Percentiles rank a stretch among this genome's conserved stretches.
Evolutionary conservation across 2,329 filamentous ascomycete species (phyloP).

Genomic region (Fusarium camptoceras): DNA sequence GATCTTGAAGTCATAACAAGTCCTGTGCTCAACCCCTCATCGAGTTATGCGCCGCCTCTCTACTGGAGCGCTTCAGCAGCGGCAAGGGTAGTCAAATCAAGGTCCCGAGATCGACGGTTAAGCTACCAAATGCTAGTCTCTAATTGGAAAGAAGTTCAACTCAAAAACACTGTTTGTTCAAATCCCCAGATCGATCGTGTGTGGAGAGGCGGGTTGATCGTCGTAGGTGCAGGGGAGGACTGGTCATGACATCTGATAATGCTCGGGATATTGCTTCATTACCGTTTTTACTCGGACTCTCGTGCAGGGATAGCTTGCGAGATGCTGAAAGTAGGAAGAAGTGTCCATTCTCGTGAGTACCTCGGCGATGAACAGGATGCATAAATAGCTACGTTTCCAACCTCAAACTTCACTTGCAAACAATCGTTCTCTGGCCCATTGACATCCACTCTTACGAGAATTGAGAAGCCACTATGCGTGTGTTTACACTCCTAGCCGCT

Average conservation of each 20-base stretch:
- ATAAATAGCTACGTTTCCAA: not conserved
- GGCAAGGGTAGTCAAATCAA: slow-evolving; percentile 23
- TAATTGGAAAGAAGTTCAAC: slow-evolving; percentile 8
- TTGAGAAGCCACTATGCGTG: slow-evolving; percentile 9
- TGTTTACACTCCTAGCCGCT: slow-evolving; percentile 3
- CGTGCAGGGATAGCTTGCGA: not conserved
- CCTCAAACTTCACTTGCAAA: not conserved
- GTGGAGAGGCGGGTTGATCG: not conserved
- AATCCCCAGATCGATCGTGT: slow-evolving; percentile 1
- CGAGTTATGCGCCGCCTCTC: slow-evolving; percentile 28
- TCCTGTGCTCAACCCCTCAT: slow-evolving; percentile 18
- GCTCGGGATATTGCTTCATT: too few species aligned
- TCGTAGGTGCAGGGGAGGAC: slow-evolving; percentile 3
- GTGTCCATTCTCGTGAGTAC: not conserved
- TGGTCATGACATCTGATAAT: not conserved
- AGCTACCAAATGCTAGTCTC: slow-evolving; percentile 3
- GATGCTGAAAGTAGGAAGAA: not conserved
- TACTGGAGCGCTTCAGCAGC: slow-evolving; percentile 34
- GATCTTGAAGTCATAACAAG: not conserved
- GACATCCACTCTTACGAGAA: not conserved
- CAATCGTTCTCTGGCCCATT: not conserved
- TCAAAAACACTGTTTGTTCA: slow-evolving; percentile 9
- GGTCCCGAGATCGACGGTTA: slow-evolving; percentile 15
- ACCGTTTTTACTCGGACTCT: not conserved
- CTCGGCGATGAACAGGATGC: not conserved